Evolutionary conservation across 805 yeast species (phyloP), one percentile per base, ranked within the genome.

Genomic region (Saccharomycopsis sp.): DNA sequence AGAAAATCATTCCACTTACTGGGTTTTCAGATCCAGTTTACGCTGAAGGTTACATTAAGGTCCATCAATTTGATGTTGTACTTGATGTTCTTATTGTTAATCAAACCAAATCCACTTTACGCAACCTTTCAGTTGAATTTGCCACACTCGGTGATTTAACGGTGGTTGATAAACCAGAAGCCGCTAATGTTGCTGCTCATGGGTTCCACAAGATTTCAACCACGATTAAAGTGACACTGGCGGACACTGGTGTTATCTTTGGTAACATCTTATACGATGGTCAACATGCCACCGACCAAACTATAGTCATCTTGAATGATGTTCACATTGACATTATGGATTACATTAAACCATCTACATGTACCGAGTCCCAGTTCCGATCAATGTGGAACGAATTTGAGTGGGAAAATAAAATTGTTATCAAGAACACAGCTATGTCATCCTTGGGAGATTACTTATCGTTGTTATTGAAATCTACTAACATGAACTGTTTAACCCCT

Each of bases 351-450:
- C 97, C 98, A 17, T 93, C 95, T n/a, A 74, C 76, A 20, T 85
- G 95, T 62, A 69, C 88, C 13, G 97, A 90, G 65, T 77, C 80
- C 37, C 83, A 77, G 54, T 93, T 93, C 84, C 84, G 98, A 59
- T 76, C 80, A 57, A 90, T 89, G 97, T 93, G 99, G 99, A 87
- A 88, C 62, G 97, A 89, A 62, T 93, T 94, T 61, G 99, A 93
- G 67, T 93, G 98, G 98, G 98, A 93, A 66, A 93, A 93, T 70
- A 93, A 93, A 70, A 89, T 93, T 55, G 85, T 89, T 49, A 85
- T 93, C 60, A 80, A 82, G 54, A 7, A 6, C n/a, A 21, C 42
- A 2, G 73, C 71, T 43, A 69, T 81, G 52, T 62, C 74, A 26
- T 66, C 85, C 1, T 72, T 94, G 58, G 80, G 81, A 59, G 85